Evolutionary conservation across 1,284 basidiomycete species (phyloP), one percentile per base, ranked within the genome.

Genomic region (Pseudozyma hubeiensis): DNA sequence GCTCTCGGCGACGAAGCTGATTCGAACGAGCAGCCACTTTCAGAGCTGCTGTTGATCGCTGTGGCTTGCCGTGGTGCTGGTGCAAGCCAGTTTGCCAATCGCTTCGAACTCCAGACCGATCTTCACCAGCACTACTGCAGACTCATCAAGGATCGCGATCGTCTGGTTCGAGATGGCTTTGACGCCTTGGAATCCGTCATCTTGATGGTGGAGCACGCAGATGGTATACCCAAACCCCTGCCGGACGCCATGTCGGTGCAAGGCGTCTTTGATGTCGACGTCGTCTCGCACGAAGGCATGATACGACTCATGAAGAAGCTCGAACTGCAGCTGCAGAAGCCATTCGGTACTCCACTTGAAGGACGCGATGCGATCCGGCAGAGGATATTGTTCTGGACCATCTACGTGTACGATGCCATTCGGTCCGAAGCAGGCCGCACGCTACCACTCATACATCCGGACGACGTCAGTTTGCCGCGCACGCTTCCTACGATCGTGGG

Each of bases 391-490:
- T 71, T 71, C 43, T 71, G 68, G 68, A 56, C 59, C n/a, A 53
- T 71, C 9, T 71, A 62, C 47, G 57, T 71, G 5, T 66, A 58
- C n/a, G 68, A 71, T n/a, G 68, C 68, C 7, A 65, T 71, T n/a
- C 68, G 63, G 13, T 54, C 63, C 4, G 54, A 62, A 50, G 68
- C 63, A 7, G 53, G 58, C 16, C 62, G 68, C 10, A 62, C 41
- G 5, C 10, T 63, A 10, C 63, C 62, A 8, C 54, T 71, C 4
- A 62, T 71, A 19, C 33, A 43, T 1, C 54, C 65, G 4, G 63
- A 65, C 19, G 68, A 66, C 7, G 48, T 66, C 48, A 60, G 41
- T 16, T 9, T 62, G 41, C 7, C 40, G 7, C 37, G 34, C 11
- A 29, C 39, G 13, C 17, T 71, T 11, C 53, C 63, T 6, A 4